Evolutionary conservation across 2,329 filamentous ascomycete species (phyloP), one percentile per base, ranked within the genome.

Genomic region (Botrytis aclada): DNA sequence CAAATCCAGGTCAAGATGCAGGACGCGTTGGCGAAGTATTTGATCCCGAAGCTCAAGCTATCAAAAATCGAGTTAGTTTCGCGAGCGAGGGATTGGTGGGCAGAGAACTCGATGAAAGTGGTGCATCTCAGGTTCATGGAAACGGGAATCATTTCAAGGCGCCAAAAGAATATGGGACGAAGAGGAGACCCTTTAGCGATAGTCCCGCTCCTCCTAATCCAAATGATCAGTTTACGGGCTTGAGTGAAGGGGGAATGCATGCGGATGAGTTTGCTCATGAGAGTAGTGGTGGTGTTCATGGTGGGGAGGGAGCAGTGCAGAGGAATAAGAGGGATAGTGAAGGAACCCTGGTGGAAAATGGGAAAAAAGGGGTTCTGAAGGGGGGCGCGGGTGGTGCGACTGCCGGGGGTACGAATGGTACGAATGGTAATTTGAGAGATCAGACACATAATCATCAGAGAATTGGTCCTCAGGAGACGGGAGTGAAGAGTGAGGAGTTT

Each of bases 1-100:
- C 76, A 9, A 78, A 78, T 22, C 77, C 77, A 51, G 76, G 86
- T 12, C 77, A 78, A 70, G 77, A 78, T 29, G 54, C 47, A 12
- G 39, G 32, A 54, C 45, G 61, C 41, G 47, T 71, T 10, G 70
- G 45, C 1, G 70, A 71, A 45, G 16, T n/a, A 9, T 32, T n/a
- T 29, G 51, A 61, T 9, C 41, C 51, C 8, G 32, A 72, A 60
- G 32, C 16, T 29, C 43, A 60, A 3, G n/a, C 62, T 32, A 37
- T 29, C 8, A 29, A 25, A 5, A 69, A 54, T 16, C 12, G 22
- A 41, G 62, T 51, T 9, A 61, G 25, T 41, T 69, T 61, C 12
- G 54, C 56, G 4, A 29, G 34, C 18, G 39, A 34, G 22, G 51
- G 47, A 14, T 51, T 69, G 62, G 51, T 72, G 1, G 70, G 62